Conservation (phyloP, 805 yeast genomes). For the Wickerhamiella sergipiensis region DNA sequence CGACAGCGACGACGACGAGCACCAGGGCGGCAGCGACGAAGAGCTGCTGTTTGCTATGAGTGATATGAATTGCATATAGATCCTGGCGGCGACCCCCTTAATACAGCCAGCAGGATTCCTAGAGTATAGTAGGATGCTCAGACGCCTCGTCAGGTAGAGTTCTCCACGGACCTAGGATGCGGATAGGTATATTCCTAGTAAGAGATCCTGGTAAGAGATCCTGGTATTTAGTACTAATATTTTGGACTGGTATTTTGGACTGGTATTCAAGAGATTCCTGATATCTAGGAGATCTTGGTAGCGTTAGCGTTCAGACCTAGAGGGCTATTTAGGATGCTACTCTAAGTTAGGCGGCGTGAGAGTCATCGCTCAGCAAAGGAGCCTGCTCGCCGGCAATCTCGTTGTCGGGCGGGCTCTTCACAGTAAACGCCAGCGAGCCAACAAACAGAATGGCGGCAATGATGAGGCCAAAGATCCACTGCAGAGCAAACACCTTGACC, state of each 20-base stretch:
- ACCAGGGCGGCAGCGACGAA: constrained; percentile 8
- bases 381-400: constrained; percentile 10
- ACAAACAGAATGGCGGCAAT: constrained; percentile 46
- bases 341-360: background rate
- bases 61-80: constrained; percentile 13
- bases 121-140: too few relatives aligned
- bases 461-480: constrained; percentile 72
- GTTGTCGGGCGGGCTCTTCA: constrained; percentile 10
- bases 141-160: too few relatives aligned
- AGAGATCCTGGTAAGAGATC: too few relatives aligned
- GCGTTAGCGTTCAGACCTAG: too few relatives aligned
- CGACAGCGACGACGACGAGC: constrained; percentile 7
- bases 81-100: background rate
- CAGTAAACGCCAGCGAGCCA: constrained; percentile 32
- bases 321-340: too few relatives aligned
- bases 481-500: constrained; percentile 58
- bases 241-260: too few relatives aligned
- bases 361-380: constrained; percentile 12
- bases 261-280: too few relatives aligned
- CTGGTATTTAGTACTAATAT: too few relatives aligned
- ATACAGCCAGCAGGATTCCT: background rate
- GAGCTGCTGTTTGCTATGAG: constrained; percentile 19
- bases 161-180: too few relatives aligned
- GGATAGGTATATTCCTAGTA: too few relatives aligned
- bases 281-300: too few relatives aligned